phyloP scores from a whole-genome alignment of 1,284 basidiomycete genomes.

The Bjerkandera adusta region DNA sequence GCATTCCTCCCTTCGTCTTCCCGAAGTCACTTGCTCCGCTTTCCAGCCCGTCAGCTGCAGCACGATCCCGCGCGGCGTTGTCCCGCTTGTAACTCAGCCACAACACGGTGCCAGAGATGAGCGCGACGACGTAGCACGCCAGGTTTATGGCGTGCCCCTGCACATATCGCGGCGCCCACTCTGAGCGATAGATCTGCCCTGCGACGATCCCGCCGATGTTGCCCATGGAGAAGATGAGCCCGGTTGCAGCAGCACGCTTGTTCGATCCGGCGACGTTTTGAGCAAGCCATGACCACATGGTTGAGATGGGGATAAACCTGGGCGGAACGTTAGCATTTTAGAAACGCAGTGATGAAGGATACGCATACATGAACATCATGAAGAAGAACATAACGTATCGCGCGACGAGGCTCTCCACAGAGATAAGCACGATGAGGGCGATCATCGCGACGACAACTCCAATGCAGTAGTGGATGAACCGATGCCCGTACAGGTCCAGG shows the following conservation, averaged over 20 bases:
- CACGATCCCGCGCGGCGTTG: conserved; percentile 24
- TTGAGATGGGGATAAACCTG: conserved; percentile 32
- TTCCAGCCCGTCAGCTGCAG: conserved; percentile 15
- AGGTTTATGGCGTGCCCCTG: conserved; percentile 32
- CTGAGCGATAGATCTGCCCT: conserved; percentile 31
- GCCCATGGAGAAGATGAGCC: conserved; percentile 30
- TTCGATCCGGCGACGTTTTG: conserved; percentile 29
- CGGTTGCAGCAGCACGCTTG: conserved; percentile 30
- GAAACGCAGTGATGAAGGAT: background rate
- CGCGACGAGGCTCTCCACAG: conserved; percentile 32
- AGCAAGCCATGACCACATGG: conserved; percentile 31
- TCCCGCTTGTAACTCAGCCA: conserved; percentile 29
- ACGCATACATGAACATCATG: conserved; percentile 32
- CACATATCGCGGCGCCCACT: conserved; percentile 33
- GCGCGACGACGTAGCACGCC: conserved; percentile 27
- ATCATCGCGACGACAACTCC: conserved; percentile 51
- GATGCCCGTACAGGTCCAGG: conserved; percentile 35
- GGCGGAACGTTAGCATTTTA: background rate
- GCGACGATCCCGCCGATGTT: conserved; percentile 31
- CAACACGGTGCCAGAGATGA: conserved; percentile 23
- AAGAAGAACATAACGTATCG: conserved; percentile 35
- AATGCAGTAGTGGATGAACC: conserved; percentile 59
- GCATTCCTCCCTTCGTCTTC: conserved; percentile 18
- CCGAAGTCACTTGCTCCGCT: background rate
- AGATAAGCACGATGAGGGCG: conserved; percentile 63